Base-by-base conservation (phyloP, 169 alveolate species). In the Ichthyophthirius multifiliis region DNA sequence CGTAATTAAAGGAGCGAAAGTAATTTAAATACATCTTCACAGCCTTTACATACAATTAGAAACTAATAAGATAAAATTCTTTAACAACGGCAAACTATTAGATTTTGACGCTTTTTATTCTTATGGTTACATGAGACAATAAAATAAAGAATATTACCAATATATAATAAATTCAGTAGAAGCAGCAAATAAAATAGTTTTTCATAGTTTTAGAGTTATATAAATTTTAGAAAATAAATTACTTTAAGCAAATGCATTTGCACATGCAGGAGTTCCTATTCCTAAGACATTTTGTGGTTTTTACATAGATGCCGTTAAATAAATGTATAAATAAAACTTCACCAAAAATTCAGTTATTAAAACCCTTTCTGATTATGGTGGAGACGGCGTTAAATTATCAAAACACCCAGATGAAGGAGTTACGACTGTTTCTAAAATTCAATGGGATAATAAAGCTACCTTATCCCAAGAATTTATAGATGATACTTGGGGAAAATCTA, bases 111-210 rank as follows among this genome's bases (percentile, higher is more conserved):
- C 84, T n/a, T 65, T 83, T 35, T 23, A 75, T 20, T 55, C 64
- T 48, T 83, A 79, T 48, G 89, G 89, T 15, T 83, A 83, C 67
- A 83, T 83, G 89, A 45, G 77, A 55, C 84, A 74, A 12, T 35
- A 62, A 18, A 71, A 83, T 83, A 73, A 65, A 65, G n/a, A 43
- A 7, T 74, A 76, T 65, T 83, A 74, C 45, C 18, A 63, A 6
- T 76, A 75, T 39, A 23, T 83, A 6, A 43, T 76, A 1, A 43
- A 30, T 9, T 48, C 83, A 34, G 45, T 67, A 16, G 81, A 83
- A 5, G 7, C 20, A 20, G 65, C 64, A 30, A 65, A 76, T 3
- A 83, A 62, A 9, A 75, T 65, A 1, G 39, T 47, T 12, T 62
- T 83, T n/a, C 75, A 83, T 45, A 30, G 81, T 30, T 41, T 67